Base-by-base conservation (phyloP, 169 alveolate species). In the Babesia microti region DNA sequence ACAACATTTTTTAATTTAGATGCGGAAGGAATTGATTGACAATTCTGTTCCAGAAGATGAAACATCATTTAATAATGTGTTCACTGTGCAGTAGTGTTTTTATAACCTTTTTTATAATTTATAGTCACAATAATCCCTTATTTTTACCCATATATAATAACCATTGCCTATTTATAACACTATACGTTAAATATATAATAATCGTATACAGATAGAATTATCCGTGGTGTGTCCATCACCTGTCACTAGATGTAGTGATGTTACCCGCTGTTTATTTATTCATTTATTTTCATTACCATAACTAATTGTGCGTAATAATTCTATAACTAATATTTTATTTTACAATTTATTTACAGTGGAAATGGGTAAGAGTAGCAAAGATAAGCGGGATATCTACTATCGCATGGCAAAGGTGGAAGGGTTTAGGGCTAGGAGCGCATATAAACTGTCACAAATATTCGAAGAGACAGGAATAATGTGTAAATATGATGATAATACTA, bases 321-420 rank as follows among this genome's bases (percentile, higher is more conserved):
- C 23, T 2, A 26, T 24, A 26, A 17, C 51, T 7, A 17, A 2
- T 17, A 11, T n/a, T 19, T 18, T 26, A 1, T 3, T 23, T n/a
- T n/a, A 11, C 27, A 47, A 22, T n/a, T 30, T 2, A 19, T 6
- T 11, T 19, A 5, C 17, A 26, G 29, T 48, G 34, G 42, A 49
- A 53, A 89, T 89, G 96, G 94, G 93, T 9, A 85, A 83, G 59
- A 63, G 85, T 43, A 83, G 91, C 60, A 83, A 86, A 70, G 94
- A 89, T 68, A 84, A 86, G 63, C 67, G 97, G 68, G 99, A 95
- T 65, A 85, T 92, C 28, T 95, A 88, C 70, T 92, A 92, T 60
- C 72, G 99, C 40, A 84, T 83, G 44, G 99, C 99, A 39, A 95
- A 95, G 68, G 97, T 91, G 54, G 95, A 89, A 34, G 97, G 98